Base-by-base conservation (phyloP, 2,329 filamentous ascomycete species). In the Neofusicoccum parvum region DNA sequence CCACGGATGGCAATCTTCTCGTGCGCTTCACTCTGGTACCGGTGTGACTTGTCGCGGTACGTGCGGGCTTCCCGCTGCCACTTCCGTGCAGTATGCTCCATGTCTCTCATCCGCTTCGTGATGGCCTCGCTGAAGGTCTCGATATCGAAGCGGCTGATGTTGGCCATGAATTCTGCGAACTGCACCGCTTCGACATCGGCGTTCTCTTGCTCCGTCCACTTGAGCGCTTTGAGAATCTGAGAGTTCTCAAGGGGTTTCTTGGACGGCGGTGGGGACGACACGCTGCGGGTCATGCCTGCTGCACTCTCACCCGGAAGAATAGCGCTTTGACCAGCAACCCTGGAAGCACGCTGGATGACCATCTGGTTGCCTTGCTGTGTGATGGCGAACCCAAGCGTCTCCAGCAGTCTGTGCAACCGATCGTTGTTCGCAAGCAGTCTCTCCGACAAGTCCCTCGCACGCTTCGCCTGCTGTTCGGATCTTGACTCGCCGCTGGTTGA, bases 1-100 rank as follows among this genome's bases (percentile, higher is more conserved):
- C 94, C 90, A 67, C 90, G 90, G 76, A 95, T 97, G 2, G 95
- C 94, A 74, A 99, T 97, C 82, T 98, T 98, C 70, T 97, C 92
- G 72, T 97, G 92, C 0, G 92, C 89, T 73, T 98, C 95, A 72
- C 90, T 90, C 69, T 96, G 92, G 51, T 90, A 83, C 14, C 86
- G 82, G 70, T 96, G 91, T 9, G 92, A 90, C 74, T 94, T 94
- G 70, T 98, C 95, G 12, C 94, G 88, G 72, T 97, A 97, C 1
- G 87, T 86, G 39, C 92, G 88, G 36, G 92, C 90, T 75, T 99
- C 95, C 67, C 92, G 92, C 73, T 95, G 93, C 83, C 94, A 94
- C 79, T 97, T 98, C 65, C 94, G 91, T 17, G 94, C 94, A 67
- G 95, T 90, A 70, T 95, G 90, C 77, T 99, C 95, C 67, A 96